Percentiles rank a stretch among this genome's conserved stretches.
phyloP scores from a whole-genome alignment of 163 green algal genomes.

The Trebouxiophyceae sp. region DNA sequence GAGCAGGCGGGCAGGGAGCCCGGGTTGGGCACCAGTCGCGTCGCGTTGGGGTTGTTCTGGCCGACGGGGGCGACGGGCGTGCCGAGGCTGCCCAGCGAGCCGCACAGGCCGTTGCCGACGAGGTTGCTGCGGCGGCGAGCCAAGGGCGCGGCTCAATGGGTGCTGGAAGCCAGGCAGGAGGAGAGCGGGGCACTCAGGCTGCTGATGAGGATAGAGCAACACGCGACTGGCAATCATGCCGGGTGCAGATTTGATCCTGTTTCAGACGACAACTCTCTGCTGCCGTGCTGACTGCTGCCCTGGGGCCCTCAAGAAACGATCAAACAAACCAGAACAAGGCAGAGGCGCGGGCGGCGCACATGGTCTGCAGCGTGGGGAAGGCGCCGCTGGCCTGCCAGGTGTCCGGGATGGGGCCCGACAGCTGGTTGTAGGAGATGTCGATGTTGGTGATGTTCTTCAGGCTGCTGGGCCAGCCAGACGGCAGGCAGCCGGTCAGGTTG shows the following conservation, averaged over 20 bases:
- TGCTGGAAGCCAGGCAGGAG: too few species aligned
- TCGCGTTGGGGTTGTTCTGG: not conserved
- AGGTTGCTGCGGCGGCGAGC: not conserved
- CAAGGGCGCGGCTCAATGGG: too few species aligned
- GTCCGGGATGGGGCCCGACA: not conserved
- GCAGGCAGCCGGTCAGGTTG: not conserved
- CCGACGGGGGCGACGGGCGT: not conserved
- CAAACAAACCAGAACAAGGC: too few species aligned
- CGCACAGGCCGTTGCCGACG: not conserved
- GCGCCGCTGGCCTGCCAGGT: not conserved
- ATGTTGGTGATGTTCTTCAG: slow-evolving; percentile 1
- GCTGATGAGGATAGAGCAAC: too few species aligned
- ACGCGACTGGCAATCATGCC: too few species aligned
- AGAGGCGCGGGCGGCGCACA: too few species aligned
- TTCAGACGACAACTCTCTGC: too few species aligned
- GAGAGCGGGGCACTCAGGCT: too few species aligned
- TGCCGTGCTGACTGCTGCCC: too few species aligned
- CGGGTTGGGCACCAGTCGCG: not conserved
- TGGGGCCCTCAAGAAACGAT: too few species aligned
- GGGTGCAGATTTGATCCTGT: too few species aligned
- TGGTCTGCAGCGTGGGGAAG: not conserved
- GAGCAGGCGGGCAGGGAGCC: not conserved
- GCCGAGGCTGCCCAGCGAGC: not conserved
- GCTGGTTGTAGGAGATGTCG: not conserved
- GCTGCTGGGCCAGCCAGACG: not conserved